Evolutionary conservation across 257 asterid species (phyloP).

Genomic region (Hygrophila difformis): DNA sequence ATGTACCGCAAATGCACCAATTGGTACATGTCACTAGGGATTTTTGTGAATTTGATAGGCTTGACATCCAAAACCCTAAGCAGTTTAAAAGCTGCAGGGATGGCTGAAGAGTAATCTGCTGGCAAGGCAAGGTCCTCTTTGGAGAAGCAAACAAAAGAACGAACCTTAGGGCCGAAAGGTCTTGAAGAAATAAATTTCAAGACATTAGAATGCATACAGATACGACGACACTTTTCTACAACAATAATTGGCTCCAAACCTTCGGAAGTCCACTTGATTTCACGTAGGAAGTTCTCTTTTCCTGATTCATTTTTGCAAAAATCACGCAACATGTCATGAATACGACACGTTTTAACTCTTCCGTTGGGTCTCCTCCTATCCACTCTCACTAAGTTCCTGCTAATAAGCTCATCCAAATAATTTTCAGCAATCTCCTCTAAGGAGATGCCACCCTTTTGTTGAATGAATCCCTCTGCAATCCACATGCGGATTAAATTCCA

Average conservation of each 20-base stretch:
- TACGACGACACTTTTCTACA: slow-evolving; percentile 20
- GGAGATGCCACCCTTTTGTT: slow-evolving; percentile 5
- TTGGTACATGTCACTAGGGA: slow-evolving; percentile 11
- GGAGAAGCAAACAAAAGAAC: slow-evolving; percentile 30
- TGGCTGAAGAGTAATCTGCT: slow-evolving; percentile 13
- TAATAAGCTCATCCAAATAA: slow-evolving; percentile 29
- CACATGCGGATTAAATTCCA: slow-evolving; percentile 34
- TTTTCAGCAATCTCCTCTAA: slow-evolving; percentile 37
- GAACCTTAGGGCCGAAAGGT: slow-evolving; percentile 22
- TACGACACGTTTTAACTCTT: slow-evolving; percentile 32
- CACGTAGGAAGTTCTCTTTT: too few relatives aligned
- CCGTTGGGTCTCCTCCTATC: slow-evolving; percentile 24
- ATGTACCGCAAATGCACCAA: slow-evolving; percentile 20
- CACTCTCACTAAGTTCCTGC: slow-evolving; percentile 36
- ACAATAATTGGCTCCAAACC: background rate
- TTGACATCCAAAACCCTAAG: slow-evolving; percentile 19
- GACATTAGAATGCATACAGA: slow-evolving; percentile 26
- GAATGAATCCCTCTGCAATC: slow-evolving; percentile 51
- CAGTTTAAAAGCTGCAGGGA: slow-evolving; percentile 22
- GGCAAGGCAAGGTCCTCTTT: slow-evolving; percentile 11
- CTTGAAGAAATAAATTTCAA: slow-evolving; percentile 14
- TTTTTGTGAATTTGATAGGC: slow-evolving; percentile 14
- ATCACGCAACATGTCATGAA: slow-evolving; percentile 43
- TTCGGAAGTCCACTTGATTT: too few relatives aligned
- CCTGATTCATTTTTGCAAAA: slow-evolving; percentile 38